Evolutionary conservation across 2,329 filamentous ascomycete genomes (phyloP).

Genomic region (Hypoxylon sp.): DNA sequence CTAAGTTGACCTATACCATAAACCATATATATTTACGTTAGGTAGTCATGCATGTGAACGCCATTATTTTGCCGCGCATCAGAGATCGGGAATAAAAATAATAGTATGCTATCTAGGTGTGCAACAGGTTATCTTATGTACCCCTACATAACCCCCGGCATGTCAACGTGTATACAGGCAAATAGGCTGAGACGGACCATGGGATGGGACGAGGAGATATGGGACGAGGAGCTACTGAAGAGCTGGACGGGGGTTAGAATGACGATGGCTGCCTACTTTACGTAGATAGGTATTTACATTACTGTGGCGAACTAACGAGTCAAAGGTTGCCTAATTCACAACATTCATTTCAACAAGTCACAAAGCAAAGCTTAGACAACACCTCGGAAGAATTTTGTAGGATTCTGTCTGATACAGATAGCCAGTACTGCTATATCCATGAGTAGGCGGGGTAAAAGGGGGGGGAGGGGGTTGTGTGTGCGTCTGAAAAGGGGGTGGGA

Average conservation of each 20-base stretch:
- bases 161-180: not conserved
- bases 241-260: not conserved
- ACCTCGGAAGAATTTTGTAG: constrained; percentile 19
- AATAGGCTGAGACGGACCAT: not conserved
- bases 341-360: constrained; percentile 11
- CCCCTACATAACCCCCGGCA: not conserved
- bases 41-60: not conserved
- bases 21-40: not conserved
- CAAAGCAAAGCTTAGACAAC: not conserved
- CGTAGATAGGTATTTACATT: not conserved
- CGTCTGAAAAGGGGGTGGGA: not conserved
- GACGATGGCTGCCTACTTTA: not conserved
- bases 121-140: not conserved
- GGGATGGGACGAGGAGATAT: not conserved
- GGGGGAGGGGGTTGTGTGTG: constrained; percentile 1
- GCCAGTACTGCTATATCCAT: constrained; percentile 35
- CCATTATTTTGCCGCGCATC: not conserved
- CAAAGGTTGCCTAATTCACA: constrained; percentile 3
- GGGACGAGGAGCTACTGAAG: not conserved
- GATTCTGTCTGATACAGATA: constrained; percentile 38
- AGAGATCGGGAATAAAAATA: not conserved
- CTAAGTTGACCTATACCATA: not conserved
- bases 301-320: not conserved
- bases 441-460: constrained; percentile 17
- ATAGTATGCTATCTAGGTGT: not conserved